These are phyloP conservation scores for Heliosperma pusillum DNA, from an alignment of 148 eudicot species.

Conservation along the genomic window DNA sequence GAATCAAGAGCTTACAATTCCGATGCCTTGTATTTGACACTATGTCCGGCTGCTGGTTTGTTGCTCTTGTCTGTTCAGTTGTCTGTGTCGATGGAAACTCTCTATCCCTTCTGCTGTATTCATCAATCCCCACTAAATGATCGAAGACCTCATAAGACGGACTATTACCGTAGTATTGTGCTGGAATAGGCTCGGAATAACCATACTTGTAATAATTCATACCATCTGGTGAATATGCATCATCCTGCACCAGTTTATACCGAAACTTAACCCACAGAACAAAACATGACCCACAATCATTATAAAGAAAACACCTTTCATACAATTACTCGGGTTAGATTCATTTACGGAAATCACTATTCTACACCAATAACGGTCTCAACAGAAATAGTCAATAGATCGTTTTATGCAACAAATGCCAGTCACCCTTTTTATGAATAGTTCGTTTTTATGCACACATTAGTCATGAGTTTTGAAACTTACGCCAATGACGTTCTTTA, in stretches of 20 bases:
- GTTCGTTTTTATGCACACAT: too few relatives aligned
- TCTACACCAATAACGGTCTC: too few relatives aligned
- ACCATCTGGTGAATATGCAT: constrained; percentile 51
- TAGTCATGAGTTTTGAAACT: background rate
- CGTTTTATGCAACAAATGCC: background rate
- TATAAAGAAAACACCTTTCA: background rate
- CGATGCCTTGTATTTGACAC: constrained; percentile 38
- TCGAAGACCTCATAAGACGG: constrained; percentile 46
- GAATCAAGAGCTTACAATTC: constrained; percentile 52
- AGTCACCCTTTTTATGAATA: too few relatives aligned
- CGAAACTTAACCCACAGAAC: background rate
- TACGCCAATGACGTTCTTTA: background rate
- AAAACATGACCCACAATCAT: background rate
- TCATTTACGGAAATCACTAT: too few relatives aligned
- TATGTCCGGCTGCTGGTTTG: constrained; percentile 42
- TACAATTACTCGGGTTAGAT: background rate
- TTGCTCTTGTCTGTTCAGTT: constrained; percentile 38
- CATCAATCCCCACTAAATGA: constrained; percentile 34
- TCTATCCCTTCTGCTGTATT: constrained; percentile 44
- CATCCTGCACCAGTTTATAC: constrained; percentile 48
- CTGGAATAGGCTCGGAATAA: constrained; percentile 56
- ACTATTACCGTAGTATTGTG: constrained; percentile 57
- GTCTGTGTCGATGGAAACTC: constrained; percentile 40
- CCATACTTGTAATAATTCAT: constrained; percentile 71
- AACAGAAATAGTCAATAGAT: background rate